Evolutionary conservation across 106 monocot species (phyloP).

Genomic region (Allium cepa): DNA sequence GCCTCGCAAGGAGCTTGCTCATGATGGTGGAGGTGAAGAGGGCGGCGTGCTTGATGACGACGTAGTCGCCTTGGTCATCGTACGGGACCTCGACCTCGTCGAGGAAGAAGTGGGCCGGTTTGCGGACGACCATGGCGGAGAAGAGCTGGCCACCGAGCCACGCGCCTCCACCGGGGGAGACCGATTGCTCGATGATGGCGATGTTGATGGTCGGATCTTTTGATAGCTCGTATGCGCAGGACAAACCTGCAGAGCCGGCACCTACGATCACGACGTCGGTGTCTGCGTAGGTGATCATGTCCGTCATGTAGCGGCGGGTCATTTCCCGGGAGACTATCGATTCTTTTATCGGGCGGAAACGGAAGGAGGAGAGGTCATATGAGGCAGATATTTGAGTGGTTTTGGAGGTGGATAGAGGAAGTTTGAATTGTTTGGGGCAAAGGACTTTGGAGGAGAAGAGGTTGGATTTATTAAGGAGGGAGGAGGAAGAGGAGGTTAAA

Average conservation of each 20-base stretch:
- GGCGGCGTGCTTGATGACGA: constrained; percentile 85
- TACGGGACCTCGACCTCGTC: constrained; percentile 71
- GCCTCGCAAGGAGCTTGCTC: constrained; percentile 62
- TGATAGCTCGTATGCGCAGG: constrained; percentile 84
- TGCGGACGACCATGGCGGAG: constrained; percentile 97
- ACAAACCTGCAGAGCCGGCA: constrained; percentile 77
- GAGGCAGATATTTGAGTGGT: constrained; percentile 8
- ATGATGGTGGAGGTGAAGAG: constrained; percentile 94
- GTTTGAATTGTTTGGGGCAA: constrained; percentile 14
- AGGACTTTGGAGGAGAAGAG: constrained; percentile 23
- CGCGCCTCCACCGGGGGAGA: constrained; percentile 95
- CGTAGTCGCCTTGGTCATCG: constrained; percentile 76
- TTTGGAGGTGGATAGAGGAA: neutral
- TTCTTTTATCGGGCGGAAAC: constrained; percentile 74
- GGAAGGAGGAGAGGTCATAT: constrained; percentile 53
- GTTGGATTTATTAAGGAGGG: constrained; percentile 8
- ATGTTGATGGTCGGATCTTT: constrained; percentile 67
- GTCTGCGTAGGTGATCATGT: constrained; percentile 98
- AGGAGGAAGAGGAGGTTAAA: constrained; percentile 12
- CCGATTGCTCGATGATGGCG: constrained; percentile 87
- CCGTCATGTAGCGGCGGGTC: constrained; percentile 97
- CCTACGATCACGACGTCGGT: constrained; percentile 86
- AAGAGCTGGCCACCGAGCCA: constrained; percentile 99
- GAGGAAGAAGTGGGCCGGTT: constrained; percentile 89
- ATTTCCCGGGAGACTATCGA: constrained; percentile 92